Conservation (phyloP, 331 rosid genomes). For the Acacia pycnantha region DNA sequence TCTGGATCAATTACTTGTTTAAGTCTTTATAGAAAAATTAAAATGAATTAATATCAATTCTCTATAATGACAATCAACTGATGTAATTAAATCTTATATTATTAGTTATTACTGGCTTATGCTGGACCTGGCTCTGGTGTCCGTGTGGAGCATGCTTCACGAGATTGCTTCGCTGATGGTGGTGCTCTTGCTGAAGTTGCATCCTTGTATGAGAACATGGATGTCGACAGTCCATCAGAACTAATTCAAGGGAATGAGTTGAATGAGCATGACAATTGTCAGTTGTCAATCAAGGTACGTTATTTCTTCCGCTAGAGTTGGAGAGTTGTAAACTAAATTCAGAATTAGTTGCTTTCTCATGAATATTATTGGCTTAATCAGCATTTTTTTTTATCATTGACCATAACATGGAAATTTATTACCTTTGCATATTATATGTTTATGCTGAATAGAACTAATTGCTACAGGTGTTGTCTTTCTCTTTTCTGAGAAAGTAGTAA, state of each 20-base stretch:
- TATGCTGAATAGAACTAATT: background rate
- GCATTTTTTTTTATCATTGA: background rate
- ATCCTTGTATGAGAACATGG: constrained; percentile 62
- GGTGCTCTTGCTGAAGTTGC: constrained; percentile 86
- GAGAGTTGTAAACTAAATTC: constrained; percentile 6
- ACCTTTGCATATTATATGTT: constrained; percentile 6
- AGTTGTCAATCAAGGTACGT: constrained; percentile 61
- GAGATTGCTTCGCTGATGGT: constrained; percentile 66
- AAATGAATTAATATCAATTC: background rate
- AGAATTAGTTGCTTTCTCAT: constrained; percentile 1
- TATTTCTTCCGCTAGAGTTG: constrained; percentile 7
- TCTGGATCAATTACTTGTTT: constrained; percentile 18
- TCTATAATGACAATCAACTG: constrained; percentile 12
- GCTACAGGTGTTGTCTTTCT: background rate
- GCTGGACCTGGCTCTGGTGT: constrained; percentile 94
- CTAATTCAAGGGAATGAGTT: constrained; percentile 35
- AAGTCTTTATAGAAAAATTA: background rate
- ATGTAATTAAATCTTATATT: constrained; percentile 28
- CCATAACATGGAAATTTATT: constrained; percentile 10
- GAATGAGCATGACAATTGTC: constrained; percentile 39
- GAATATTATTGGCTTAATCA: constrained; percentile 9
- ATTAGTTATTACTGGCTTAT: constrained; percentile 71
- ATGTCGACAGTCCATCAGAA: constrained; percentile 37
- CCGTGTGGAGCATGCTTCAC: constrained; percentile 72
- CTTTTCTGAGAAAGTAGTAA: background rate